Evolutionary conservation across 1,139 yeast genomes (phyloP), one percentile per base, ranked within the genome.

Genomic region (Pichia sp.): DNA sequence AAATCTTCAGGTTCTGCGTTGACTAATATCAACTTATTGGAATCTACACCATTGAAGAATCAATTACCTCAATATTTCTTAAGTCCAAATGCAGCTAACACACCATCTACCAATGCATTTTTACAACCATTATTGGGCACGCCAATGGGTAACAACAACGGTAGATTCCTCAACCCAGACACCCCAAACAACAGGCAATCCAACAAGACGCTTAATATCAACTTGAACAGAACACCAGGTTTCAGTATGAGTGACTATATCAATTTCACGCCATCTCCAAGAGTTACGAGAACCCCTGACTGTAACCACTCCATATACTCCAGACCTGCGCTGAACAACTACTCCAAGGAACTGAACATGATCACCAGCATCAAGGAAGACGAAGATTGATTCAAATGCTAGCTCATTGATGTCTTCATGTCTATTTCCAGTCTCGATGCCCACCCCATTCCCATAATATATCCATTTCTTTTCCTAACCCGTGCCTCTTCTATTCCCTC

Each of bases 171-270:
- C 34, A 53, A 60, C 10, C 65, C 65, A 3, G 58, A 55, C 24
- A 59, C 63, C 9, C 63, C 64, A 22, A 57, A 51, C 39, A 53
- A 51, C 31, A 50, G 45, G 36, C 43, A 38, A 19, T 12, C 42
- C 4, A 40, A 27, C 19, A 52, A 47, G 18, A 40, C 7, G 7
- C 27, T 24, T 24, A 24, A 28, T 28, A 28, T 28, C 5, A 28
- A 42, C 21, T 19, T 41, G 8, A 57, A 53, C 22, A 78, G 82
- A 32, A 85, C 87, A 0, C 84, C 88, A 4, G 89, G 88, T 9
- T 86, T 87, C 68, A 85, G 87, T 62, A 79, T 87, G 81, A 83
- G 81, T 59, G 96, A 87, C 61, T 87, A 86, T 62, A 85, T 88
- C 39, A 84, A 85, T 61, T 81, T 83, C 59, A 81, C 89, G 1